Percentiles rank a stretch among this genome's conserved stretches.
Evolutionary conservation across 495 filamentous ascomycete genomes (phyloP).

Genomic region (Podospora pseudocomata): DNA sequence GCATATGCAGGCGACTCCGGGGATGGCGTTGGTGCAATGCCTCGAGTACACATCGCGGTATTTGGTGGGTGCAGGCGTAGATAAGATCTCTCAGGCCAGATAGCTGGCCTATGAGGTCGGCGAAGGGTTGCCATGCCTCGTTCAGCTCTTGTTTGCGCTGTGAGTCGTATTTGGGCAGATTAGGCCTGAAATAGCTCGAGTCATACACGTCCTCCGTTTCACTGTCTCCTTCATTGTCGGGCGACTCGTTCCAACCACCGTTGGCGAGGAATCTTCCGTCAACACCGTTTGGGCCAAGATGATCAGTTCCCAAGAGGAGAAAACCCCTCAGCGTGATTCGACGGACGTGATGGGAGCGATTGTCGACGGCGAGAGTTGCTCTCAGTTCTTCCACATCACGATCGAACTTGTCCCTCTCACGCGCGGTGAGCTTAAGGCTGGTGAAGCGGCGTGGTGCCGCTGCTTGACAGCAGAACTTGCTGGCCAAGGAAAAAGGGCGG

Average conservation of each 20-base stretch:
- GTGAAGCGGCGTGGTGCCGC: neutral
- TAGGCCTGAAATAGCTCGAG: neutral
- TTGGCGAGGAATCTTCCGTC: neutral
- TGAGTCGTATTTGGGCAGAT: neutral
- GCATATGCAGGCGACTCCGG: constrained; percentile 6
- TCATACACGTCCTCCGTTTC: neutral
- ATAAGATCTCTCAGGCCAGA: constrained; percentile 5
- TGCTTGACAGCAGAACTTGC: neutral
- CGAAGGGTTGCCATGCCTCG: constrained; percentile 9
- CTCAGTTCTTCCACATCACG: neutral
- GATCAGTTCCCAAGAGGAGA: neutral
- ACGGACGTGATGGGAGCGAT: neutral
- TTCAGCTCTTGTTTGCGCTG: constrained; percentile 6
- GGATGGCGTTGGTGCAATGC: neutral
- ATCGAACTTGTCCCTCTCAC: neutral
- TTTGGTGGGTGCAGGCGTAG: constrained; percentile 4
- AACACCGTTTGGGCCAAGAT: neutral
- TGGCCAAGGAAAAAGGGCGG: neutral
- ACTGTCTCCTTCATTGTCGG: neutral
- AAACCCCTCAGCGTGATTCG: neutral
- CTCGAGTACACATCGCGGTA: constrained; percentile 1
- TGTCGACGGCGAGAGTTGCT: neutral
- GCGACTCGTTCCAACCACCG: neutral
- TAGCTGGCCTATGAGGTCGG: constrained; percentile 5
- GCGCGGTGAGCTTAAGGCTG: neutral